Conservation (phyloP, 305 asterid species). For the Fraxinus latifolia region DNA sequence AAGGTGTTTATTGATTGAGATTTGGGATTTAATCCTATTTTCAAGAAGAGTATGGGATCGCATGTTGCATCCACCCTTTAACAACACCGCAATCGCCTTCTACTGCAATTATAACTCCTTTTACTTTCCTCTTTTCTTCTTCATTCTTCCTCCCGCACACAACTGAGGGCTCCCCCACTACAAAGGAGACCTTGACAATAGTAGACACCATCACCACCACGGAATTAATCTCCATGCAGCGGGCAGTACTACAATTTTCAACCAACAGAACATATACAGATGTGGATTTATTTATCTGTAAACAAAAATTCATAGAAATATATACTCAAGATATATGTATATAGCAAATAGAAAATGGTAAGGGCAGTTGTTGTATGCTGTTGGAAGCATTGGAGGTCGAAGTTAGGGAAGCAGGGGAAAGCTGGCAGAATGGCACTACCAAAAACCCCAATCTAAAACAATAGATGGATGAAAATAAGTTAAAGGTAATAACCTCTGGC, state of each 20-base stretch:
- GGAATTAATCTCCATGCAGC: background rate
- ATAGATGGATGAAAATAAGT: background rate
- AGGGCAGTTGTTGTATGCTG: background rate
- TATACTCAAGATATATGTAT: background rate
- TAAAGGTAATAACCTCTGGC: slow-evolving; percentile 12
- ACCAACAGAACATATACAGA: background rate
- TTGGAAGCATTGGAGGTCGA: background rate
- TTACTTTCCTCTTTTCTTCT: background rate
- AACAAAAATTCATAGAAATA: background rate
- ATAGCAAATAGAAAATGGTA: background rate
- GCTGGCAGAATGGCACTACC: background rate
- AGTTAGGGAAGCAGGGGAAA: background rate
- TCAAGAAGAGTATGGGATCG: background rate
- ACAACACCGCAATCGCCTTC: background rate
- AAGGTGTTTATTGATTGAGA: background rate
- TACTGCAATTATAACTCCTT: background rate
- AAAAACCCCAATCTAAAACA: background rate
- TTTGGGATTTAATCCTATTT: background rate
- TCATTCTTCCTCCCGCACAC: background rate
- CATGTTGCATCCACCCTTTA: background rate
- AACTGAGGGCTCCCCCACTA: background rate
- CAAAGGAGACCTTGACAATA: background rate
- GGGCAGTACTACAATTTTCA: background rate
- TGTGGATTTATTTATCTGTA: background rate
- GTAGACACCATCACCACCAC: background rate